Percentiles rank a stretch among this genome's conserved stretches.
phyloP scores from a whole-genome alignment of 2,329 filamentous ascomycete genomes.

The Fusarium zealandicum region DNA sequence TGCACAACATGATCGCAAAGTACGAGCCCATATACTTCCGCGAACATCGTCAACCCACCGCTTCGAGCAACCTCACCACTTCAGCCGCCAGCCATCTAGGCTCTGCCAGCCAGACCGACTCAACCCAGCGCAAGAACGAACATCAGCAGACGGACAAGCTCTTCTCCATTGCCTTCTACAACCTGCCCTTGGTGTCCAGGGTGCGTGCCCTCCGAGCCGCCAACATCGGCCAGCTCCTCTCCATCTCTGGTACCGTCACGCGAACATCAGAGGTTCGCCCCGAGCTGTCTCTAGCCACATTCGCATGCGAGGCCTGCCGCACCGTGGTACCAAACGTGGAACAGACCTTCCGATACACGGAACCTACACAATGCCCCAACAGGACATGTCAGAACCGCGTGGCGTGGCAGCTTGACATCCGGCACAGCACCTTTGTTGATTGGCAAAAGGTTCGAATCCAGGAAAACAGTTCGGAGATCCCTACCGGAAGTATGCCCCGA shows the following conservation, averaged over 20 bases:
- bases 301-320: constrained; percentile 88
- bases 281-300: constrained; percentile 90
- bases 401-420: constrained; percentile 96
- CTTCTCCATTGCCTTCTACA: constrained; percentile 92
- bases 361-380: constrained; percentile 95
- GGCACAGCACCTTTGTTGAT: constrained; percentile 96
- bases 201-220: constrained; percentile 85
- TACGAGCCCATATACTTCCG: constrained; percentile 94
- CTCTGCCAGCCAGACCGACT: constrained; percentile 69
- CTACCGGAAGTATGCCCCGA: constrained; percentile 96
- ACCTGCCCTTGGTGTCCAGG: constrained; percentile 84
- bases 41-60: constrained; percentile 85
- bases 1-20: constrained; percentile 94
- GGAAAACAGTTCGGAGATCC: constrained; percentile 98
- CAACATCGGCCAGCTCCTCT: constrained; percentile 91
- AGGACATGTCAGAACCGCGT: constrained; percentile 83
- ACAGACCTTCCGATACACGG: constrained; percentile 96
- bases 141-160: constrained; percentile 98
- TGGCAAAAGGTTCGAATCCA: constrained; percentile 99
- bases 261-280: constrained; percentile 96
- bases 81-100: constrained; percentile 70
- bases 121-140: constrained; percentile 79
- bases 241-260: constrained; percentile 96
- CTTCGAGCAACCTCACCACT: constrained; percentile 74
- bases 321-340: constrained; percentile 88